phyloP scores from a whole-genome alignment of 164 flowering plant species.

The Vitis riparia region DNA sequence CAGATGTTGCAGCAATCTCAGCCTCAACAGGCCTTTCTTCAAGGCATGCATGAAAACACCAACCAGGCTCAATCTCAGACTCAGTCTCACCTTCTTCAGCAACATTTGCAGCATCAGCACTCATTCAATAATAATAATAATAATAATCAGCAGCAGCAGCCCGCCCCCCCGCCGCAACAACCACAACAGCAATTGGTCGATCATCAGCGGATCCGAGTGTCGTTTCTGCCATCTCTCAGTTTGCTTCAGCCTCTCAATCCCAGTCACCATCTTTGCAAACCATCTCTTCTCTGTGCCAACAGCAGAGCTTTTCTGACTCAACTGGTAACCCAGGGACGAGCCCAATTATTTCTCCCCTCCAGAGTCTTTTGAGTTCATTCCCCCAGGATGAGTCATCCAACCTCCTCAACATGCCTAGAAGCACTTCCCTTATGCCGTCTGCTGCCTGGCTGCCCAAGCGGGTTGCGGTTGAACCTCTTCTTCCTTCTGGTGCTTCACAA shows the following conservation, averaged over 20 bases:
- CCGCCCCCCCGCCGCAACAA: slow-evolving; percentile 10
- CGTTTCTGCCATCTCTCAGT: slow-evolving; percentile 48
- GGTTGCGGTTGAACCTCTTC: slow-evolving; percentile 56
- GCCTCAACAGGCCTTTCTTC: slow-evolving; percentile 53
- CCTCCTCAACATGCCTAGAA: slow-evolving; percentile 51
- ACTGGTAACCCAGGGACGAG: slow-evolving; percentile 48
- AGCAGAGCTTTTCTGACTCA: slow-evolving; percentile 57
- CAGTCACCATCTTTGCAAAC: slow-evolving; percentile 52
- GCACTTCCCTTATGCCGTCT: slow-evolving; percentile 38
- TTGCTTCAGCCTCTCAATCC: slow-evolving; percentile 49
- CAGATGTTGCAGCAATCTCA: slow-evolving; percentile 70
- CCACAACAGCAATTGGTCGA: slow-evolving; percentile 43
- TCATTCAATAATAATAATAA: slow-evolving; percentile 31
- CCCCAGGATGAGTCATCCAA: slow-evolving; percentile 68
- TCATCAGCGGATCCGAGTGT: slow-evolving; percentile 45
- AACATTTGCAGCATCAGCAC: slow-evolving; percentile 36
- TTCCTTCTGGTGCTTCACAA: slow-evolving; percentile 45
- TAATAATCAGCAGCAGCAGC: slow-evolving; percentile 32
- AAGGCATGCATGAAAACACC: slow-evolving; percentile 48
- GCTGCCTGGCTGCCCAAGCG: slow-evolving; percentile 65
- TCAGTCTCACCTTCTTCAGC: slow-evolving; percentile 29
- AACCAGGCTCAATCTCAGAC: slow-evolving; percentile 29
- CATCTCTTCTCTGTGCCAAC: slow-evolving; percentile 60
- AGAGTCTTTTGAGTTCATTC: slow-evolving; percentile 65
- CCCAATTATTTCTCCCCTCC: slow-evolving; percentile 59